phyloP scores from a whole-genome alignment of 768 basidiomycete species.

The Phlebiopsis flavidoalba region DNA sequence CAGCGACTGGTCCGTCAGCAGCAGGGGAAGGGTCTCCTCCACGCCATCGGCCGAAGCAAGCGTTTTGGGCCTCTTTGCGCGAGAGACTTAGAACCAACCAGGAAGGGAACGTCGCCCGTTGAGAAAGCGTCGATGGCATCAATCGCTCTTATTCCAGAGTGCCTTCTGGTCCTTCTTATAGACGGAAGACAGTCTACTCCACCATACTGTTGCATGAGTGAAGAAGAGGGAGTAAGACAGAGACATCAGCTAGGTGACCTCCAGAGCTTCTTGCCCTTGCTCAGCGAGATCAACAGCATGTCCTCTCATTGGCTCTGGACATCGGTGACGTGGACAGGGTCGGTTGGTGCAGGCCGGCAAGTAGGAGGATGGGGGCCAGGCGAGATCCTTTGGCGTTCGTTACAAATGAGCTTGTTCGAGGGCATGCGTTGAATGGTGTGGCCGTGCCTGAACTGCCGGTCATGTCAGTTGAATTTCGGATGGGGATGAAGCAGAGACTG shows the following conservation, averaged over 20 bases:
- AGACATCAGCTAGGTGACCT: constrained; percentile 96
- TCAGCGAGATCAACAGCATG: constrained; percentile 83
- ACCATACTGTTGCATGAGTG: constrained; percentile 68
- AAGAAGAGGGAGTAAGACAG: constrained; percentile 91
- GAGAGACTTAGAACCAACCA: constrained; percentile 52
- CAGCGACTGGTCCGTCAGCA: constrained; percentile 82
- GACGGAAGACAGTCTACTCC: constrained; percentile 62
- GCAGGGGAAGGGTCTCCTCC: constrained; percentile 81
- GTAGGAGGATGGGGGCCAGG: constrained; percentile 85
- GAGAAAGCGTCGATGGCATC: constrained; percentile 88
- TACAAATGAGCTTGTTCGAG: constrained; percentile 83
- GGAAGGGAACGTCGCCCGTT: constrained; percentile 79
- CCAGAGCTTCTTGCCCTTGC: constrained; percentile 90
- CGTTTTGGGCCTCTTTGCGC: constrained; percentile 53
- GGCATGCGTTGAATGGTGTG: constrained; percentile 91
- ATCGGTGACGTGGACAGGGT: constrained; percentile 85
- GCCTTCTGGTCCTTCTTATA: constrained; percentile 59
- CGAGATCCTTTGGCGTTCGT: constrained; percentile 91
- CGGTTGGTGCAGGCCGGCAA: constrained; percentile 92
- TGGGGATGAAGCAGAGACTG: constrained; percentile 84
- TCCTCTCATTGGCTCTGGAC: constrained; percentile 86
- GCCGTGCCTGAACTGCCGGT: constrained; percentile 71
- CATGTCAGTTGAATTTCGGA: constrained; percentile 47
- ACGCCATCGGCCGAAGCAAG: constrained; percentile 81
- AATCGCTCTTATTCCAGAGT: constrained; percentile 80